A percentile compares a stretch with the other conserved stretches of the same genome.
These are phyloP conservation scores for Ophiostoma populinum DNA, from an alignment of 2,329 filamentous ascomycete species.

Conservation along the genomic window DNA sequence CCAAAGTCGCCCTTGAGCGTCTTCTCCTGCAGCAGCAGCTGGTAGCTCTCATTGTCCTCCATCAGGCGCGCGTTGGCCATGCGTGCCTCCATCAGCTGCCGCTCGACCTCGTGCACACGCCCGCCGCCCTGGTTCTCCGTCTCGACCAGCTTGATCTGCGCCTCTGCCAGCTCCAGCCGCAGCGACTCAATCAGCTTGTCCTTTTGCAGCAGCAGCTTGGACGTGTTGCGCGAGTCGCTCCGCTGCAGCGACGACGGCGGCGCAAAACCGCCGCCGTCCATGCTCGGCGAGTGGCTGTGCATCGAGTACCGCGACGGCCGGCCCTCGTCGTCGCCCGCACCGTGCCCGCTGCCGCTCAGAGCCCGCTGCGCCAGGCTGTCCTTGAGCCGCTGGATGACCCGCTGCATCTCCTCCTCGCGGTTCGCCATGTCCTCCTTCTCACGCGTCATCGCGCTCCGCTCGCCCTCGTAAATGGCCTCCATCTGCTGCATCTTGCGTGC, in stretches of 20 bases:
- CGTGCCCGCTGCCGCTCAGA: not conserved
- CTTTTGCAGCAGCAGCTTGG: conserved; percentile 81
- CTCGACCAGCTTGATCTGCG: conserved; percentile 88
- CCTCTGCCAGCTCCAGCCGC: conserved; percentile 79
- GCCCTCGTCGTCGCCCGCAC: conserved; percentile 33
- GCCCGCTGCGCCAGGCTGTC: conserved; percentile 64
- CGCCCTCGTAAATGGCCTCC: conserved; percentile 81
- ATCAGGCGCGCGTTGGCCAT: conserved; percentile 92
- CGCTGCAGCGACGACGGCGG: conserved; percentile 70
- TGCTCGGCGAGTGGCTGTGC: conserved; percentile 42
- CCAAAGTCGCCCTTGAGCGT: conserved; percentile 88
- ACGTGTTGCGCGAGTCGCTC: conserved; percentile 78
- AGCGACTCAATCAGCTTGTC: conserved; percentile 91
- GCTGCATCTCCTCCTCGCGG: conserved; percentile 78
- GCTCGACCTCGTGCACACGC: conserved; percentile 76
- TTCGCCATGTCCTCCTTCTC: conserved; percentile 80
- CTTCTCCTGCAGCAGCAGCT: conserved; percentile 83
- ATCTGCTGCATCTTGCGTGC: conserved; percentile 75
- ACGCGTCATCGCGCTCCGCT: conserved; percentile 70
- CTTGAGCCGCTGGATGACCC: conserved; percentile 79
- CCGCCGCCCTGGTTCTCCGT: conserved; percentile 86
- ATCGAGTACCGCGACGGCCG: conserved; percentile 34
- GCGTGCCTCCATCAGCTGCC: conserved; percentile 73
- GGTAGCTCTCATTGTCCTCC: conserved; percentile 98
- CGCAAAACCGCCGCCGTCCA: conserved; percentile 58